A percentile compares a stretch with the other conserved stretches of the same genome.
phyloP scores from a whole-genome alignment of 2,329 filamentous ascomycete species.

The Stemphylium lycopersici region DNA sequence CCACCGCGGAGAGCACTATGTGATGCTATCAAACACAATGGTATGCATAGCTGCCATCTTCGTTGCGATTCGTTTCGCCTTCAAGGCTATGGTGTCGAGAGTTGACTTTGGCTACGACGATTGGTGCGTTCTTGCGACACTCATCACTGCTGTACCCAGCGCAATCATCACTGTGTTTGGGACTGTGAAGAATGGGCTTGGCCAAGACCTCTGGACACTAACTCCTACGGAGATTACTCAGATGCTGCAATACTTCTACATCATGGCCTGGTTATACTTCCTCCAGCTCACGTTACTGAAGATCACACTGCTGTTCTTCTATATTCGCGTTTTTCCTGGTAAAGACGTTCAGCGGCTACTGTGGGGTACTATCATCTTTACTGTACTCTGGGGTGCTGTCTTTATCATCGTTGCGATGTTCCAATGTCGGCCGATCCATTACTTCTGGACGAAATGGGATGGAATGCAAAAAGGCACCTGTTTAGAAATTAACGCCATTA shows the following conservation, averaged over 20 bases:
- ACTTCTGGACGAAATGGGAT: slow-evolving; percentile 46
- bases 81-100: slow-evolving; percentile 44
- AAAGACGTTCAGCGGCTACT: slow-evolving; percentile 27
- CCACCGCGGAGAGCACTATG: slow-evolving; percentile 45
- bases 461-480: slow-evolving; percentile 39
- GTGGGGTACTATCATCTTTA: slow-evolving; percentile 35
- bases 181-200: slow-evolving; percentile 50
- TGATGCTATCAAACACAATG: slow-evolving; percentile 43
- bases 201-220: slow-evolving; percentile 61
- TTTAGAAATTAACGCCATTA: slow-evolving; percentile 45
- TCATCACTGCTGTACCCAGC: slow-evolving; percentile 30
- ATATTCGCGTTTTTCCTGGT: slow-evolving; percentile 41
- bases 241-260: slow-evolving; percentile 50
- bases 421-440: slow-evolving; percentile 46
- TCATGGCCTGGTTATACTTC: slow-evolving; percentile 46
- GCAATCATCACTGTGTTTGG: slow-evolving; percentile 36
- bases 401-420: slow-evolving; percentile 35
- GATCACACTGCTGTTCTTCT: slow-evolving; percentile 40
- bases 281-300: slow-evolving; percentile 36
- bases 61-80: slow-evolving; percentile 46
- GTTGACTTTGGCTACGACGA: slow-evolving; percentile 50
- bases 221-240: slow-evolving; percentile 50
- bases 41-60: slow-evolving; percentile 43
- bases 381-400: slow-evolving; percentile 30
- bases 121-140: slow-evolving; percentile 35